Conservation (phyloP, 1,284 basidiomycete genomes). For the Ceratobasidium sp. region DNA sequence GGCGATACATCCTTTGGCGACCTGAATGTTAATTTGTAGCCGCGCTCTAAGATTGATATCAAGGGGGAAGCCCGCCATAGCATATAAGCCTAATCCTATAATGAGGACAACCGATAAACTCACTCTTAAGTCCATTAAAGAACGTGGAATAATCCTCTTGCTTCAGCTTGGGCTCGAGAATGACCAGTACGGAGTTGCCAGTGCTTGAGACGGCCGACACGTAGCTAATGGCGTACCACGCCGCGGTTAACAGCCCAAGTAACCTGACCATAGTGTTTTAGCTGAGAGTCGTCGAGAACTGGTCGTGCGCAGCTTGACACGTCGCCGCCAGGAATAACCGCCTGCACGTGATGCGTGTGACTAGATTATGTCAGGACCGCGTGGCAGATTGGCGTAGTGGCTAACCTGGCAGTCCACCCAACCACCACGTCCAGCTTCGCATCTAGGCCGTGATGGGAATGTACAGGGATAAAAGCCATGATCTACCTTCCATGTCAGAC, state of each 20-base stretch:
- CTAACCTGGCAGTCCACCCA: background rate
- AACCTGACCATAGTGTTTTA: constrained; percentile 28
- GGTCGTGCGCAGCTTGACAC: constrained; percentile 2
- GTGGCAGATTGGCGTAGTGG: background rate
- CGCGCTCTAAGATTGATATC: constrained; percentile 60
- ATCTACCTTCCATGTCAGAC: background rate
- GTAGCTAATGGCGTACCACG: constrained; percentile 32
- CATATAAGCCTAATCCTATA: background rate
- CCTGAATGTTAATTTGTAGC: constrained; percentile 84
- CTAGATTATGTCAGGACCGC: constrained; percentile 13
- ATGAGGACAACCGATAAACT: constrained; percentile 40
- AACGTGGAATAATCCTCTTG: constrained; percentile 78
- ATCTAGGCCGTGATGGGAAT: background rate
- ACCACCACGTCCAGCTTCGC: background rate
- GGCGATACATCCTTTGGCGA: constrained; percentile 74
- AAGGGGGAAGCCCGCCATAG: background rate
- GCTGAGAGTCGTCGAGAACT: constrained; percentile 14
- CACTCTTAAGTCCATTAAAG: constrained; percentile 80
- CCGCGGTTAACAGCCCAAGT: constrained; percentile 42
- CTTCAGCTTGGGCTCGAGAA: constrained; percentile 74
- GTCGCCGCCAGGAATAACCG: constrained; percentile 24
- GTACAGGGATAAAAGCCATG: background rate
- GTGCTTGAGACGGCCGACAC: constrained; percentile 72
- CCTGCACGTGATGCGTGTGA: constrained; percentile 26
- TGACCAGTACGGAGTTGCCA: constrained; percentile 82